Evolutionary conservation across 805 yeast genomes (phyloP).

Genomic region (Phaffomyces opuntiae): DNA sequence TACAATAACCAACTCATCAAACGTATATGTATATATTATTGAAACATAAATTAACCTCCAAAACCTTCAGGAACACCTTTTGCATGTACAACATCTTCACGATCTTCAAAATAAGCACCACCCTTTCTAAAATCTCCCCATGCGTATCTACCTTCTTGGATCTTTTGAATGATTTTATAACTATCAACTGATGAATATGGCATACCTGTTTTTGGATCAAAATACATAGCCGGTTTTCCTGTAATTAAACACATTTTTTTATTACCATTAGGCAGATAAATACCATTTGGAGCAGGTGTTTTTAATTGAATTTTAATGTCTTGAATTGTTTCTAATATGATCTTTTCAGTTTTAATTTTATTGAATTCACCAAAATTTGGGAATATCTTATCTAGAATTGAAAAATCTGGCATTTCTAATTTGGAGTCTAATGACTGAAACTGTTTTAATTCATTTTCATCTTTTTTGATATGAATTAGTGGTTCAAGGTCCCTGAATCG

Average conservation of each 20-base stretch:
- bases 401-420: slow-evolving; percentile 37
- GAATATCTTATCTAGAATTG: slow-evolving; percentile 25
- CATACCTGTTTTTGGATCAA: slow-evolving; percentile 83
- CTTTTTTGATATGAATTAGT: slow-evolving; percentile 33
- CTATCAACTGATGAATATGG: slow-evolving; percentile 82
- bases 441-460: slow-evolving; percentile 4
- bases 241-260: slow-evolving; percentile 67
- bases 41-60: slow-evolving; percentile 22
- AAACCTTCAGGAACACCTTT: slow-evolving; percentile 88
- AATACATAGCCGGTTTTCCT: slow-evolving; percentile 73
- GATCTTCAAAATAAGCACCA: slow-evolving; percentile 39
- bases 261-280: slow-evolving; percentile 60
- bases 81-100: slow-evolving; percentile 47
- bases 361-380: slow-evolving; percentile 58
- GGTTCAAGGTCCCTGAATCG: slow-evolving; percentile 52
- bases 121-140: slow-evolving; percentile 47
- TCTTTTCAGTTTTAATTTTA: slow-evolving; percentile 33
- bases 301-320: slow-evolving; percentile 44
- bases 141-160: slow-evolving; percentile 47
- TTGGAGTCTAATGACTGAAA: slow-evolving; percentile 21
- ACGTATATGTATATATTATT: too few species aligned
- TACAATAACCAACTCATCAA: too few species aligned
- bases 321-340: slow-evolving; percentile 38
- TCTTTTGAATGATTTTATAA: slow-evolving; percentile 55
- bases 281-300: slow-evolving; percentile 72